These are phyloP conservation scores for Phytophthora pinifolia DNA, from an alignment of 352 stramenopile species.

Conservation along the genomic window DNA sequence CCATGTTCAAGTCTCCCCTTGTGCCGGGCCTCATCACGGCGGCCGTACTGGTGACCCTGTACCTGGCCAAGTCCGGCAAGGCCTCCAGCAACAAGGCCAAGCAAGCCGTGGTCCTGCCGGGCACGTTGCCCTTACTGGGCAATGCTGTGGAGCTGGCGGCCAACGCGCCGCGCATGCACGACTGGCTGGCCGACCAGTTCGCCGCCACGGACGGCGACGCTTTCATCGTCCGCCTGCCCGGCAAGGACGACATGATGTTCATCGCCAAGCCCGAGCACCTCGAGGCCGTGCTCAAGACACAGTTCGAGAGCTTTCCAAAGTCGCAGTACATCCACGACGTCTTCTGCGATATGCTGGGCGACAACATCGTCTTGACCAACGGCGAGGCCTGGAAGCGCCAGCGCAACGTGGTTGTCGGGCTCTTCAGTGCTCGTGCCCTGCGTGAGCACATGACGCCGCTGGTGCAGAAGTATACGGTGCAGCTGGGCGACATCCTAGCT, in stretches of 20 bases:
- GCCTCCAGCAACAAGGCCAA: conserved; percentile 28
- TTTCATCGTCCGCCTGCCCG: conserved; percentile 39
- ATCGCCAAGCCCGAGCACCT: conserved; percentile 49
- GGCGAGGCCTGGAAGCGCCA: conserved; percentile 42
- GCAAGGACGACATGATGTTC: conserved; percentile 42
- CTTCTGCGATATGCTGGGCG: conserved; percentile 41
- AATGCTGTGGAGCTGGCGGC: conserved; percentile 42
- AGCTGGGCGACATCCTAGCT: conserved; percentile 30
- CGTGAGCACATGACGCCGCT: conserved; percentile 41
- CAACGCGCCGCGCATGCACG: conserved; percentile 41
- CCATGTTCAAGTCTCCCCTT: conserved; percentile 27
- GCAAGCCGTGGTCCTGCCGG: conserved; percentile 23
- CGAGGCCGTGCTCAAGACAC: conserved; percentile 56
- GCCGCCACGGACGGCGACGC: conserved; percentile 33
- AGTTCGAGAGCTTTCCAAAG: conserved; percentile 52
- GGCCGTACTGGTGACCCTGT: conserved; percentile 28
- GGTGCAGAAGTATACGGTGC: conserved; percentile 36
- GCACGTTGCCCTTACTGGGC: conserved; percentile 41
- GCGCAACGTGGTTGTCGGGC: conserved; percentile 35
- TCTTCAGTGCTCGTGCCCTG: conserved; percentile 44
- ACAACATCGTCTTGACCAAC: conserved; percentile 49
- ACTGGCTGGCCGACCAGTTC: conserved; percentile 42
- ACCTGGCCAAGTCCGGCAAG: conserved; percentile 20
- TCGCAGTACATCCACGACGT: conserved; percentile 42
- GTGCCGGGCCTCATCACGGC: conserved; percentile 27